Evolutionary conservation across 495 filamentous ascomycete genomes (phyloP), one percentile per base, ranked within the genome.

Genomic region (Neurospora tetrasperma): DNA sequence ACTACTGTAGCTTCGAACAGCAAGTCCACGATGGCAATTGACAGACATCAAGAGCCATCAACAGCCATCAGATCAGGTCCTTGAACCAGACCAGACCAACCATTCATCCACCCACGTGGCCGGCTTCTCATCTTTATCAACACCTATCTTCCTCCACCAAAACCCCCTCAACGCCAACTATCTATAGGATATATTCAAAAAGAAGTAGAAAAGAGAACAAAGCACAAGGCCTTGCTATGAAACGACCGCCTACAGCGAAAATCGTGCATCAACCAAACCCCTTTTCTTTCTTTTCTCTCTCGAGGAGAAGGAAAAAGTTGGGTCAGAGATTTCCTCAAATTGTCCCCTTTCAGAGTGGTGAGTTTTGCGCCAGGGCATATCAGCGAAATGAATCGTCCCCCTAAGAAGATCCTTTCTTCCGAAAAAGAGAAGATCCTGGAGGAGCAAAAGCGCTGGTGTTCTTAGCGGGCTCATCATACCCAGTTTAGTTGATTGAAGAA

Each of bases 291-390:
- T 27, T 38, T 38, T 38, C 35, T 38, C 27, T 27, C 27, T 27
- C 27, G 27, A 27, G n/a, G 27, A 31, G 27, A 31, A 31, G 2
- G 35, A 6, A 38, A 38, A 43, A 69, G 62, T 85, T 83, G 85
- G 83, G 85, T 89, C 86, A 59, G 54, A 88, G 86, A 86, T 82
- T 75, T 78, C 80, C 83, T 87, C 83, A 87, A 87, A 87, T 84
- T 87, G 86, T 83, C 83, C 83, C 83, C 83, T 81, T 78, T 74
- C 81, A 80, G 84, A 75, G 86, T 89, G 87, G 86, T 89, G 81
- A 84, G 62, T 80, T 5, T 78, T 84, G 84, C 80, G 84, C 84
- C 84, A 76, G 84, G 80, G 85, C 87, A 89, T 87, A 72, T 87
- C 86, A 85, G 81, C 86, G 27, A 59, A 6, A 38, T 38, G 35